Evolutionary conservation across 371 early-diverging fungal genomes (phyloP).

Genomic region (Coemansia sp.): DNA sequence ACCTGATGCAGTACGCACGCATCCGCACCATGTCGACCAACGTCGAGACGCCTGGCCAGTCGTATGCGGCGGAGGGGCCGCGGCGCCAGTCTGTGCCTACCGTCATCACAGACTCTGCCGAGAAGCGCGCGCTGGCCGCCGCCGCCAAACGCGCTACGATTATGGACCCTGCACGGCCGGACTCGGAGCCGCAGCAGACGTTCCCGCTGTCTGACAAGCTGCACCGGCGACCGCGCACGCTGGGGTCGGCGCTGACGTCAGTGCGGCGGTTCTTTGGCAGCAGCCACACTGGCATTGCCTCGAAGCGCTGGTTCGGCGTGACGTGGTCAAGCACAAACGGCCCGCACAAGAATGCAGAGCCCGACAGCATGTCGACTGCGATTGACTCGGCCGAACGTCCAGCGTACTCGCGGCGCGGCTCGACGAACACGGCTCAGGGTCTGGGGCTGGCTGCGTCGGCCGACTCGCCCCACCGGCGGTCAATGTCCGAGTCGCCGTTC

Average conservation of each 20-base stretch:
- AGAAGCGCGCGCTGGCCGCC: constrained; percentile 25
- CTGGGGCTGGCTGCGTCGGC: constrained; percentile 23
- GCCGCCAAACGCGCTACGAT: constrained; percentile 45
- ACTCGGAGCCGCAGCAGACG: constrained; percentile 19
- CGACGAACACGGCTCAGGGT: constrained; percentile 7
- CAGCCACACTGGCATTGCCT: background rate
- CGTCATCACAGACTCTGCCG: constrained; percentile 11
- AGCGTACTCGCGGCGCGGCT: constrained; percentile 20
- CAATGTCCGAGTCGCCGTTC: constrained; percentile 48
- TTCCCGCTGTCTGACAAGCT: constrained; percentile 28
- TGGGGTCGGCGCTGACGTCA: constrained; percentile 47
- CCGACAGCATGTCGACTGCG: constrained; percentile 21
- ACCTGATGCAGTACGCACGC: constrained; percentile 10
- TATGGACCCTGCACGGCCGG: constrained; percentile 33
- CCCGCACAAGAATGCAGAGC: constrained; percentile 1
- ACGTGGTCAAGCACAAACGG: background rate
- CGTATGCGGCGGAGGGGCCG: constrained; percentile 22
- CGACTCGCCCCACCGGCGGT: constrained; percentile 37
- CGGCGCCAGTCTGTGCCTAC: constrained; percentile 46
- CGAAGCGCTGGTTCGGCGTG: constrained; percentile 46
- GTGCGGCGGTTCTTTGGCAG: constrained; percentile 43
- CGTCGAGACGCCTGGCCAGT: constrained; percentile 9
- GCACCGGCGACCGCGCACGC: constrained; percentile 33
- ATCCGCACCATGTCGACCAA: constrained; percentile 37
- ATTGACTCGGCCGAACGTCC: constrained; percentile 4